Evolutionary conservation across 2,329 filamentous ascomycete genomes (phyloP).

Genomic region (Exophiala mesophila): DNA sequence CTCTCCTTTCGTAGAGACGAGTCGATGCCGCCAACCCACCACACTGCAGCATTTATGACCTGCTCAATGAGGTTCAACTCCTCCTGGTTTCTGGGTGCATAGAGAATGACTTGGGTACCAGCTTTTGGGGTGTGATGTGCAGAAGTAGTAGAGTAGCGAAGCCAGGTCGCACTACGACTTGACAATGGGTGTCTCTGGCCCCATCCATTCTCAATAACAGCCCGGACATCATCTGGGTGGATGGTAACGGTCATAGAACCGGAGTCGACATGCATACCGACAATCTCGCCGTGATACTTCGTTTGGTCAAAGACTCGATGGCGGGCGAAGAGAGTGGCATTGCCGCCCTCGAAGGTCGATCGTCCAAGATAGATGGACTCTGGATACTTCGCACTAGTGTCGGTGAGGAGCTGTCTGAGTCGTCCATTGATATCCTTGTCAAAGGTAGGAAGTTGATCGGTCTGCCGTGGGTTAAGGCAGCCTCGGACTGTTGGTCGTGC

Average conservation of each 20-base stretch:
- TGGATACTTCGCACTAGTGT: slow-evolving; percentile 7
- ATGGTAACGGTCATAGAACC: slow-evolving; percentile 37
- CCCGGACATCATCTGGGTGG: slow-evolving; percentile 69
- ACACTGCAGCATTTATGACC: slow-evolving; percentile 31
- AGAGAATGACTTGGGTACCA: slow-evolving; percentile 28
- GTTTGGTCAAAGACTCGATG: slow-evolving; percentile 20
- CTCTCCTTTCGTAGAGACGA: slow-evolving; percentile 12
- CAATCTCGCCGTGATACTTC: slow-evolving; percentile 21
- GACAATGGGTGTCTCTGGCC: slow-evolving; percentile 59
- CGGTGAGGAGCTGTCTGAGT: slow-evolving; percentile 14
- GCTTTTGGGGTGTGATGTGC: slow-evolving; percentile 1
- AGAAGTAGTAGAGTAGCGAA: slow-evolving; percentile 1
- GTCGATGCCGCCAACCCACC: slow-evolving; percentile 24
- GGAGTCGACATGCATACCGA: slow-evolving; percentile 8
- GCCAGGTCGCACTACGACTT: slow-evolving; percentile 12
- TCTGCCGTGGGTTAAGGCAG: slow-evolving; percentile 10
- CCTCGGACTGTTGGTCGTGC: slow-evolving; percentile 14
- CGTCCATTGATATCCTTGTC: slow-evolving; percentile 13
- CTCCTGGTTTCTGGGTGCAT: slow-evolving; percentile 32
- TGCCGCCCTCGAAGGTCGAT: slow-evolving; percentile 19
- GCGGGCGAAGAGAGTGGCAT: slow-evolving; percentile 15
- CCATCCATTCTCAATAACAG: slow-evolving; percentile 72
- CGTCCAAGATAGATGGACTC: slow-evolving; percentile 18
- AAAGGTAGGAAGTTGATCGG: slow-evolving; percentile 9
- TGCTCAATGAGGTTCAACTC: slow-evolving; percentile 31